A percentile compares a stretch with the other conserved stretches of the same genome.
phyloP scores from a whole-genome alignment of 163 green algal genomes.

The Chlamydomonas reinhardtii region DNA sequence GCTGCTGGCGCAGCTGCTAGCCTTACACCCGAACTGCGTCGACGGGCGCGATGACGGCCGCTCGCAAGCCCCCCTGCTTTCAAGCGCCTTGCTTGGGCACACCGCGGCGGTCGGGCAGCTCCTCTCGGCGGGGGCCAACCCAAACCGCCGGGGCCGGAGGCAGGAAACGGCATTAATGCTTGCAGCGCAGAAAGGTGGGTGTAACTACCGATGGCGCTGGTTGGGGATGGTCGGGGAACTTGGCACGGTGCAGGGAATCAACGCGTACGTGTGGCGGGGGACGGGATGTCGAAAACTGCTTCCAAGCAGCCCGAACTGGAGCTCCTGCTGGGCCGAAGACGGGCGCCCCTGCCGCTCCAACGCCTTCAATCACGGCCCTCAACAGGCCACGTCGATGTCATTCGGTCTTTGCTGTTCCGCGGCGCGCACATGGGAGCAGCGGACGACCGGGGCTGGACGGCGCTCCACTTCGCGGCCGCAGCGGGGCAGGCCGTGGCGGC shows the following conservation, averaged over 20 bases:
- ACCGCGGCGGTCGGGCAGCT: conserved; percentile 1
- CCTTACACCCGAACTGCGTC: not conserved
- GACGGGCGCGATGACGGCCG: not conserved
- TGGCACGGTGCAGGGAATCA: no score
- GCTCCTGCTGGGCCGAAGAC: no score
- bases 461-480: not conserved
- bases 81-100: conserved; percentile 2
- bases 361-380: no score
- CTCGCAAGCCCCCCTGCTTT: not conserved
- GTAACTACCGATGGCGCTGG: no score
- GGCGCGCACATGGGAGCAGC: not conserved
- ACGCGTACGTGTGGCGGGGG: no score
- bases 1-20: not conserved
- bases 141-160: conserved; percentile 18
- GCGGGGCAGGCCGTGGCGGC: not conserved
- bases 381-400: conserved; percentile 21
- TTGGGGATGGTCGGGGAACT: no score
- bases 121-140: conserved; percentile 7
- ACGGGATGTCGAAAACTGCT: no score
- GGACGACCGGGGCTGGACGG: not conserved
- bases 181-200: conserved; percentile 1
- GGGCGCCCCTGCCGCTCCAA: no score
- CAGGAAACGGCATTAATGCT: conserved; percentile 34
- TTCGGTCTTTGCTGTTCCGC: not conserved
- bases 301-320: no score